Evolutionary conservation across 139 green algal genomes (phyloP).

Genomic region (Pycnococcus provasolii): DNA sequence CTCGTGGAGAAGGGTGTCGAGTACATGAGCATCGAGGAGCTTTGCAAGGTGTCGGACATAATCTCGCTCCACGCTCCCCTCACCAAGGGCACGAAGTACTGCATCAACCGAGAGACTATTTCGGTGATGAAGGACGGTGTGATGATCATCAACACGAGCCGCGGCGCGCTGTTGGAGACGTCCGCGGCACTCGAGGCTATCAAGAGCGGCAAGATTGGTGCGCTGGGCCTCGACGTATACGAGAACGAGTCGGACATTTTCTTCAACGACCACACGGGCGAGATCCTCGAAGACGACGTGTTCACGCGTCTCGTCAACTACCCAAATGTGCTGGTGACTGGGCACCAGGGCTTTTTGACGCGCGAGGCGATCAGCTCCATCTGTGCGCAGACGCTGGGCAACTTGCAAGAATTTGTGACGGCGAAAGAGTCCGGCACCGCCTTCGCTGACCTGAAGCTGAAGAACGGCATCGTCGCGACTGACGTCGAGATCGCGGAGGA

Average conservation of each 20-base stretch:
- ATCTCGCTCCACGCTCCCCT: constrained; percentile 58
- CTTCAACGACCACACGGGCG: constrained; percentile 11
- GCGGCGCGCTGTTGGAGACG: constrained; percentile 61
- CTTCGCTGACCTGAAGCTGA: too few relatives aligned
- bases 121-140: constrained; percentile 44
- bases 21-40: constrained; percentile 42
- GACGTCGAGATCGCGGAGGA: too few relatives aligned
- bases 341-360: constrained; percentile 69
- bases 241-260: constrained; percentile 40
- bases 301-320: constrained; percentile 2
- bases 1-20: constrained; percentile 40
- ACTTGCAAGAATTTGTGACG: constrained; percentile 36
- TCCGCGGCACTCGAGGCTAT: constrained; percentile 47
- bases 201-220: constrained; percentile 42
- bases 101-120: constrained; percentile 54
- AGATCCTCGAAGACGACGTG: background rate
- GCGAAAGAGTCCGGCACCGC: constrained; percentile 22
- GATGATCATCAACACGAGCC: constrained; percentile 52
- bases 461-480: too few relatives aligned
- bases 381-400: constrained; percentile 42
- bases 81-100: constrained; percentile 47
- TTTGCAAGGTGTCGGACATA: constrained; percentile 43
- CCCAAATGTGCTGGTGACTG: constrained; percentile 49
- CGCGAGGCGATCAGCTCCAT: constrained; percentile 62
- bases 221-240: constrained; percentile 48